These are phyloP conservation scores for Colletotrichum sp. DNA, from an alignment of 2,329 filamentous ascomycete genomes.

Conservation along the genomic window DNA sequence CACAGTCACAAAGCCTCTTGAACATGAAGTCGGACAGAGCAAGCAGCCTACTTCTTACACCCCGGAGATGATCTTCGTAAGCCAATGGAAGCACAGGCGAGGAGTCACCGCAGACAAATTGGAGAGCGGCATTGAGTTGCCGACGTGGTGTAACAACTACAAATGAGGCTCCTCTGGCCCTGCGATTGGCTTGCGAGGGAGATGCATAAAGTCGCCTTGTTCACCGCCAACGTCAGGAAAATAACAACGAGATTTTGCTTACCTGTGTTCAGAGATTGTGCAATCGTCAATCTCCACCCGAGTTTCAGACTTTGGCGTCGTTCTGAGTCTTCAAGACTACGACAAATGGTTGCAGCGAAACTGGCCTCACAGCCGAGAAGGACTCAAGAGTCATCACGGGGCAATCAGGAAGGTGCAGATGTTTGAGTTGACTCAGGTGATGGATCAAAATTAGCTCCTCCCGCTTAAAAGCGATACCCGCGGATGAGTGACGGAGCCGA, in stretches of 20 bases:
- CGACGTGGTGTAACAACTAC: conserved; percentile 10
- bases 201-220: not conserved
- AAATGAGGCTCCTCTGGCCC: not conserved
- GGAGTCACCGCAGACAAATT: not conserved
- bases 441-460: not conserved
- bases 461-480: not conserved
- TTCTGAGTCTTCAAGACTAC: not conserved
- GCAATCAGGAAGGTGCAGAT: not conserved
- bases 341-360: not conserved
- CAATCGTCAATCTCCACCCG: not conserved
- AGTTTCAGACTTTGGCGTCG: not conserved
- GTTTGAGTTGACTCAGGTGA: not conserved
- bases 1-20: not conserved
- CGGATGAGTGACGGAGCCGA: not conserved
- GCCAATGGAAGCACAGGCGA: not conserved
- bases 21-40: not conserved
- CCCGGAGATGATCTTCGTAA: not conserved
- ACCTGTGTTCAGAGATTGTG: not conserved
- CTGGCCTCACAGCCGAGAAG: not conserved
- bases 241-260: not conserved
- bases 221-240: not conserved
- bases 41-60: not conserved
- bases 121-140: not conserved
- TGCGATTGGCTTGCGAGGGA: not conserved
- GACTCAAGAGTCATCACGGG: not conserved